These are phyloP conservation scores for Alternaria consortialis DNA, from an alignment of 2,329 filamentous ascomycete species.

Conservation along the genomic window DNA sequence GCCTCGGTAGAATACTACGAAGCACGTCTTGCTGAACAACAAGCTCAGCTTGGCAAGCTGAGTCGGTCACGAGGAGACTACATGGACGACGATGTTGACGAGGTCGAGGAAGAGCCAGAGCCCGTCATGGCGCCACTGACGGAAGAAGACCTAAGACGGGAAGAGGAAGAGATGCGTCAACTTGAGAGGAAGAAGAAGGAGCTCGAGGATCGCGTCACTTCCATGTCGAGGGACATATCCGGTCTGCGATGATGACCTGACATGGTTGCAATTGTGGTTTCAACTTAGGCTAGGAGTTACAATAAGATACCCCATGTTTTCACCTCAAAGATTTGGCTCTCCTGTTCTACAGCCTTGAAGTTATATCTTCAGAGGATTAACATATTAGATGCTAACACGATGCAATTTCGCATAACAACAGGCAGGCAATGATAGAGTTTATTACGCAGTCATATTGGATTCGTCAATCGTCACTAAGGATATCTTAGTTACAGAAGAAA, in stretches of 20 bases:
- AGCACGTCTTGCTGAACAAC: slow-evolving; percentile 78
- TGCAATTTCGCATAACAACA: neutral
- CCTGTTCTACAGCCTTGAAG: neutral
- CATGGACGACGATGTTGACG: slow-evolving; percentile 64
- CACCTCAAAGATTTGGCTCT: too few relatives aligned
- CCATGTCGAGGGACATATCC: slow-evolving; percentile 74
- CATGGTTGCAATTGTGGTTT: neutral
- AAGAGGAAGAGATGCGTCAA: slow-evolving; percentile 73
- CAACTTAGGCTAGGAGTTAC: slow-evolving; percentile 5
- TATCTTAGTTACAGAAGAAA: neutral
- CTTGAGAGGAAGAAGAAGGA: slow-evolving; percentile 70
- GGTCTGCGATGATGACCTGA: slow-evolving; percentile 56
- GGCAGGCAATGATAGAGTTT: neutral
- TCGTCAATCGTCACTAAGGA: neutral
- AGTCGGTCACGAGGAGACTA: slow-evolving; percentile 69
- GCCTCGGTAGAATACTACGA: slow-evolving; percentile 85
- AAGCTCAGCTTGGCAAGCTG: slow-evolving; percentile 75
- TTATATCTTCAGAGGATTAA: neutral
- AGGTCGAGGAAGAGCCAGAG: slow-evolving; percentile 51
- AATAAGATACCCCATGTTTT: slow-evolving; percentile 14
- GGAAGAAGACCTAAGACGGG: slow-evolving; percentile 72
- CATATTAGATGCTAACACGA: neutral
- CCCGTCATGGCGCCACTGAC: slow-evolving; percentile 62
- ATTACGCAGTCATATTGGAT: neutral
- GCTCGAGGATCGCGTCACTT: slow-evolving; percentile 70